phyloP scores from a whole-genome alignment of 2,329 filamentous ascomycete genomes.

The Saccharata proteae region DNA sequence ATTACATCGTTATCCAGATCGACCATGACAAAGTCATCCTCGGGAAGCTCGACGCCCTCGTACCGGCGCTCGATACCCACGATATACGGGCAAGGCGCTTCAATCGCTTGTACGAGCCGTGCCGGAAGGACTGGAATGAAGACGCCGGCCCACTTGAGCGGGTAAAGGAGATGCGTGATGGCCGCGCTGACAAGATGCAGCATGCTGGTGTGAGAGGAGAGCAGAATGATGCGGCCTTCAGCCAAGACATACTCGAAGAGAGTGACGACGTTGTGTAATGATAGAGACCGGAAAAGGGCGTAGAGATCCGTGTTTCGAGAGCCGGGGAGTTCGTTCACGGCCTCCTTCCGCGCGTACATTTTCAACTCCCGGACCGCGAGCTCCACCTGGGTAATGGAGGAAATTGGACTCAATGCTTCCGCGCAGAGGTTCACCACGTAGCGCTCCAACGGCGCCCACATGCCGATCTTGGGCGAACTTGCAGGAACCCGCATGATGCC shows the following conservation, averaged over 20 bases:
- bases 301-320: slow-evolving; percentile 88
- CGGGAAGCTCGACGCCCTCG: slow-evolving; percentile 71
- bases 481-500: slow-evolving; percentile 69
- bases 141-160: slow-evolving; percentile 84
- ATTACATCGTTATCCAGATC: slow-evolving; percentile 88
- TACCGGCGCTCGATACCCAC: slow-evolving; percentile 91
- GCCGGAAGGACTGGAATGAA: slow-evolving; percentile 87
- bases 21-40: slow-evolving; percentile 91
- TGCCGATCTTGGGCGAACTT: slow-evolving; percentile 79
- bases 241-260: slow-evolving; percentile 87
- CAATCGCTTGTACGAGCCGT: slow-evolving; percentile 75
- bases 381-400: slow-evolving; percentile 92
- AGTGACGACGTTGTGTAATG: slow-evolving; percentile 81
- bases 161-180: slow-evolving; percentile 75
- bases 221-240: slow-evolving; percentile 88
- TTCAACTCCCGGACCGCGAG: slow-evolving; percentile 79
- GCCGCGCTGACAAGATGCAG: slow-evolving; percentile 84
- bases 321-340: slow-evolving; percentile 81
- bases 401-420: slow-evolving; percentile 82
- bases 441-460: slow-evolving; percentile 92
- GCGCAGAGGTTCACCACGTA: slow-evolving; percentile 96
- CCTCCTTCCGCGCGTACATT: slow-evolving; percentile 86
- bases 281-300: slow-evolving; percentile 79
- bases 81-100: slow-evolving; percentile 93
- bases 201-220: slow-evolving; percentile 95